Percentiles rank a stretch among this genome's conserved stretches.
These are phyloP conservation scores for Elaeagnus macrophylla DNA, from an alignment of 306 rosid species.

Conservation along the genomic window DNA sequence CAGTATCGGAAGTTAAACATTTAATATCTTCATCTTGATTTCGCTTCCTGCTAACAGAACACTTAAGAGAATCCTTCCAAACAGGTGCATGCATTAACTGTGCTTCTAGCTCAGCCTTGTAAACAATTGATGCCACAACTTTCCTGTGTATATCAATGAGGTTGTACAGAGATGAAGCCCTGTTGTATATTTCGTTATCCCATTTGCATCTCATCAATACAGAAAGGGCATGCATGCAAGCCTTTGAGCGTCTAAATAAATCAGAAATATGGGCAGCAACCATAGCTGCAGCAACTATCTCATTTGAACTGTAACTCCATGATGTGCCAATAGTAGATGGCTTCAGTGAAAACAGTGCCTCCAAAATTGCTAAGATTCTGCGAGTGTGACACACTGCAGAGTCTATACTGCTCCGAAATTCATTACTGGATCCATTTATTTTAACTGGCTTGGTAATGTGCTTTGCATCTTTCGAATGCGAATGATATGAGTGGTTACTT, in stretches of 20 bases:
- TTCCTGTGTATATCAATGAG: conserved; percentile 89
- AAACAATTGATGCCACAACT: conserved; percentile 79
- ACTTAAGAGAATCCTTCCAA: conserved; percentile 44
- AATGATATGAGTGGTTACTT: conserved; percentile 36
- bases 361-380: conserved; percentile 79
- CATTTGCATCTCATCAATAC: conserved; percentile 87
- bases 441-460: conserved; percentile 42
- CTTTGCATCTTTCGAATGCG: conserved; percentile 33
- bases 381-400: conserved; percentile 84
- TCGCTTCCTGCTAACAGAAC: conserved; percentile 37
- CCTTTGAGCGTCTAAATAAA: conserved; percentile 81
- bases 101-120: conserved; percentile 92
- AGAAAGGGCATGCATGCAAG: conserved; percentile 94
- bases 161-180: conserved; percentile 87
- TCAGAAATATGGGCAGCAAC: conserved; percentile 99
- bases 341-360: conserved; percentile 81
- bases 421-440: conserved; percentile 51
- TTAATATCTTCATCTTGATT: conserved; percentile 36
- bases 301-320: conserved; percentile 94
- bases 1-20: conserved; percentile 33
- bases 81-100: conserved; percentile 47
- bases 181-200: conserved; percentile 72
- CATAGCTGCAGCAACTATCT: conserved; percentile 99
- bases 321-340: conserved; percentile 97
- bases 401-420: conserved; percentile 49